Percentiles rank a stretch among this genome's conserved stretches.
phyloP scores from a whole-genome alignment of 176 grass and related monocot genomes.

The Musa acuminata region DNA sequence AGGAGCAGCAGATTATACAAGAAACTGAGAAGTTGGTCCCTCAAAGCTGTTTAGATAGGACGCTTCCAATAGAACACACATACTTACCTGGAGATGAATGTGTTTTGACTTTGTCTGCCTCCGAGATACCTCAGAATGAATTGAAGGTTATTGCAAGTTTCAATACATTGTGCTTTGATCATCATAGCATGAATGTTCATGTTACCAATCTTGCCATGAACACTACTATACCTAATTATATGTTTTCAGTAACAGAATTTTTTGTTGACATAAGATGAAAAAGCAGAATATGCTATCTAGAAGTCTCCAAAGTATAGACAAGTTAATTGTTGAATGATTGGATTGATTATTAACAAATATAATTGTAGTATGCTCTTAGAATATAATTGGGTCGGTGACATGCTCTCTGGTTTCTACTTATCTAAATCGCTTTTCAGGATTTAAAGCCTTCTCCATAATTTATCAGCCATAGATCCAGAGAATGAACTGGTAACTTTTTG shows the following conservation, averaged over 20 bases:
- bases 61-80: not conserved
- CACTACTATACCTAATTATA: not conserved
- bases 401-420: not conserved
- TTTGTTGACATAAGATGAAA: not conserved
- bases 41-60: not conserved
- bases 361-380: not conserved
- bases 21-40: constrained; percentile 2
- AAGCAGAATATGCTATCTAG: not conserved
- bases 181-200: not conserved
- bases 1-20: constrained; percentile 8
- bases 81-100: not conserved
- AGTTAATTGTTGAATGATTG: too few relatives aligned
- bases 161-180: not conserved
- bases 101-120: constrained; percentile 21
- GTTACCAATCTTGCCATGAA: too few relatives aligned
- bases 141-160: not conserved
- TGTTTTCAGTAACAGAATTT: not conserved
- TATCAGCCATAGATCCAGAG: not conserved
- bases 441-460: not conserved
- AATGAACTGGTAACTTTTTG: not conserved
- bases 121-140: not conserved
- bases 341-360: not conserved
- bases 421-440: not conserved
- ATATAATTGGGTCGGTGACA: not conserved
- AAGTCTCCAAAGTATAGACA: not conserved